phyloP scores from a whole-genome alignment of 2,329 filamentous ascomycete species.

The Fusarium sp. region DNA sequence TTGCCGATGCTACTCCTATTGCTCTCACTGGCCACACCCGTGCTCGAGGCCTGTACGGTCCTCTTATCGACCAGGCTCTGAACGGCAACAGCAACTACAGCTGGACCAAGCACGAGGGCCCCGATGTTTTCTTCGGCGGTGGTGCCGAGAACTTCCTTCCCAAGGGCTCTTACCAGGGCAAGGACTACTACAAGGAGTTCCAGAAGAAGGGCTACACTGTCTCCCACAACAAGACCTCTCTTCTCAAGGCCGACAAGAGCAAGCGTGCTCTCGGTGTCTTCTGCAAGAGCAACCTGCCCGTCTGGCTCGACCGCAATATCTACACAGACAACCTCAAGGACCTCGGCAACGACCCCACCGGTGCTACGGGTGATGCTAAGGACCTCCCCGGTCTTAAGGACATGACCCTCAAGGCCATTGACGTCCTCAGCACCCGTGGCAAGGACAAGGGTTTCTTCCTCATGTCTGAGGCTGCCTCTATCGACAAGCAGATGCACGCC shows the following conservation, averaged over 20 bases:
- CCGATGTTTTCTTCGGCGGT: constrained; percentile 85
- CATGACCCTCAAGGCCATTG: constrained; percentile 89
- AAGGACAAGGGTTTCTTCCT: constrained; percentile 84
- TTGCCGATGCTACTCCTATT: constrained; percentile 86
- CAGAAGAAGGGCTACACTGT: constrained; percentile 78
- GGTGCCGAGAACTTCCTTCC: constrained; percentile 85
- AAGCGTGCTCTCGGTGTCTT: constrained; percentile 83
- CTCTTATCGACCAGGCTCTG: constrained; percentile 81
- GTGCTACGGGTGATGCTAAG: constrained; percentile 71
- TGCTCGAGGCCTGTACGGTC: constrained; percentile 75
- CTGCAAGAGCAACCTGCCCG: constrained; percentile 79
- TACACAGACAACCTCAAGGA: constrained; percentile 77
- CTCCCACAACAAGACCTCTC: constrained; percentile 79
- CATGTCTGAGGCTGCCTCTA: constrained; percentile 87
- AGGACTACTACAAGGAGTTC: constrained; percentile 85
- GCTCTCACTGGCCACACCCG: constrained; percentile 81
- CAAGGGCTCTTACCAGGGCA: constrained; percentile 72
- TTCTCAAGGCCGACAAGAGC: constrained; percentile 68
- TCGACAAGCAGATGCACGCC: constrained; percentile 91
- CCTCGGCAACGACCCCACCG: constrained; percentile 77
- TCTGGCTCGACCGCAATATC: constrained; percentile 89
- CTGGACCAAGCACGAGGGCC: constrained; percentile 80
- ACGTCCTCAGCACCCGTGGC: constrained; percentile 77
- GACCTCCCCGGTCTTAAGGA: constrained; percentile 88
- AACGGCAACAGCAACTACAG: constrained; percentile 84